Conservation (phyloP, 768 basidiomycete species). For the Agaricus subrufescens region DNA sequence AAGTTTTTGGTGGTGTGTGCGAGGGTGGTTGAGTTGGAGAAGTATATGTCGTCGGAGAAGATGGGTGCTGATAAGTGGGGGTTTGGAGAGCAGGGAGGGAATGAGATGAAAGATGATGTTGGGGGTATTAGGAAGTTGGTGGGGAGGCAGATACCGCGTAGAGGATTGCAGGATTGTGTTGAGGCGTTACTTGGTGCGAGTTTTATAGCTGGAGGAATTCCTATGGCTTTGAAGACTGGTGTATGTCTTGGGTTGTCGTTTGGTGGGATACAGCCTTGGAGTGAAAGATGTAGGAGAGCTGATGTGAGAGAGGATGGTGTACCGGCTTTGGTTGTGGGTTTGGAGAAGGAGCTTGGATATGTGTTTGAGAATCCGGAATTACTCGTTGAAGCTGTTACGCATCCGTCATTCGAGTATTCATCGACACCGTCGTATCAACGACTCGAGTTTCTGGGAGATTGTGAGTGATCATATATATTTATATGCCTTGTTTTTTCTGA, state of each 20-base stretch:
- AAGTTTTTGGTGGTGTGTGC: slow-evolving; percentile 64
- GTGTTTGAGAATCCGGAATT: slow-evolving; percentile 58
- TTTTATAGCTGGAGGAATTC: slow-evolving; percentile 68
- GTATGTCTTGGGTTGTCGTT: slow-evolving; percentile 63
- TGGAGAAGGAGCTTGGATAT: slow-evolving; percentile 70
- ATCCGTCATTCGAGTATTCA: slow-evolving; percentile 63
- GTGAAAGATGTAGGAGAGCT: slow-evolving; percentile 43
- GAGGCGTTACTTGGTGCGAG: slow-evolving; percentile 80
- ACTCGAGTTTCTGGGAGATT: slow-evolving; percentile 86
- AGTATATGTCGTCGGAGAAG: slow-evolving; percentile 57
- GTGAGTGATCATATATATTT: slow-evolving; percentile 35
- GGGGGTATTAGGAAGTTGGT: slow-evolving; percentile 21
- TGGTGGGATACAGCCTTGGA: slow-evolving; percentile 70
- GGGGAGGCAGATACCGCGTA: slow-evolving; percentile 51
- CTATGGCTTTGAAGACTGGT: slow-evolving; percentile 62
- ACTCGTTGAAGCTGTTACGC: slow-evolving; percentile 78
- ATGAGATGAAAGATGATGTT: slow-evolving; percentile 12
- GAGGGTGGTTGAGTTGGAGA: slow-evolving; percentile 56
- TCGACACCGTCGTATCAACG: slow-evolving; percentile 72
- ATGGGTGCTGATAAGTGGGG: slow-evolving; percentile 56
- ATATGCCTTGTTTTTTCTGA: slow-evolving; percentile 4
- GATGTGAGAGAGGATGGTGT: slow-evolving; percentile 25
- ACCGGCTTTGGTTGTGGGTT: slow-evolving; percentile 41
- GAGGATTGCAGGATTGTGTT: slow-evolving; percentile 85
- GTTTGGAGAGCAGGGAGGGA: slow-evolving; percentile 37